A percentile compares a stretch with the other conserved stretches of the same genome.
phyloP scores from a whole-genome alignment of 2,329 filamentous ascomycete species.

The Colletotrichum horii region DNA sequence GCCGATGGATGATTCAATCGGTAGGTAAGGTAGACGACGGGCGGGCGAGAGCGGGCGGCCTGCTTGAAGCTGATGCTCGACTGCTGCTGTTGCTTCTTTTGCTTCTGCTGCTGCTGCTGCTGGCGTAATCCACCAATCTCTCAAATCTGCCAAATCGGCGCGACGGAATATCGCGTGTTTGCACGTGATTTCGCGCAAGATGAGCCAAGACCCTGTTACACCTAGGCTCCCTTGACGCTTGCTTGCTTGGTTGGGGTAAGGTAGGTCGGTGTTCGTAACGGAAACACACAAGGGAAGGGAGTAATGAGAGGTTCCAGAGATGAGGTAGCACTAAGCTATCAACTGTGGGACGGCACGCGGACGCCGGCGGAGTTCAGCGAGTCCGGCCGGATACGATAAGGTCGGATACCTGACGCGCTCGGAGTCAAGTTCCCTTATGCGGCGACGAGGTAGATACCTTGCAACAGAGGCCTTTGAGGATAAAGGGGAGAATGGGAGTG shows the following conservation, averaged over 20 bases:
- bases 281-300: not conserved
- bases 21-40: not conserved
- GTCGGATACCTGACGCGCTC: not conserved
- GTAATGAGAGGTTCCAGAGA: not conserved
- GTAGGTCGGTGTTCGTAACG: not conserved
- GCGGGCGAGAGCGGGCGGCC: not conserved
- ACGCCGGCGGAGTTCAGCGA: not conserved
- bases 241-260: not conserved
- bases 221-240: not conserved
- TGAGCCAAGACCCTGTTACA: not conserved
- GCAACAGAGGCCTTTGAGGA: not conserved
- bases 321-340: not conserved
- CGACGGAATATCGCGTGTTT: slow-evolving; percentile 10
- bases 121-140: not conserved
- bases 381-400: not conserved
- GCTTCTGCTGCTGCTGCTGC: not conserved
- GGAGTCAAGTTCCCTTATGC: not conserved
- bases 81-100: not conserved
- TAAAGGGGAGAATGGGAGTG: not conserved
- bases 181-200: slow-evolving; percentile 16
- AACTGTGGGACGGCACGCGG: not conserved
- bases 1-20: not conserved
- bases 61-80: not conserved
- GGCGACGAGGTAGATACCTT: not conserved
- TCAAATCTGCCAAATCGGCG: not conserved